These are phyloP conservation scores for Lasiosphaeria miniovina DNA, from an alignment of 495 filamentous ascomycete species.

Conservation along the genomic window DNA sequence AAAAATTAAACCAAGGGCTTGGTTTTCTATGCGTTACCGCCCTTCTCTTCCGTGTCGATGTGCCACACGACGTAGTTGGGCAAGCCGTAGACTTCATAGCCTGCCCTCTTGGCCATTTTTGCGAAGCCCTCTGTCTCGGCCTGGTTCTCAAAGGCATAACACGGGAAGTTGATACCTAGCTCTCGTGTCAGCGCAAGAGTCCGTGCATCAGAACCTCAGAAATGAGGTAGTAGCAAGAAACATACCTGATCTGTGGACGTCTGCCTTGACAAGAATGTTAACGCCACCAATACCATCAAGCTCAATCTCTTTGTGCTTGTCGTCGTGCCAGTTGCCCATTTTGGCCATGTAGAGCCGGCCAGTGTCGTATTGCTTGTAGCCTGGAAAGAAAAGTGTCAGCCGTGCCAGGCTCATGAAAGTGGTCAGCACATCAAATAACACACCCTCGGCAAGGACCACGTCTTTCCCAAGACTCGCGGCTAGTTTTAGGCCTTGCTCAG, in stretches of 20 bases:
- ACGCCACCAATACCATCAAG: conserved; percentile 97
- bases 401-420: background rate
- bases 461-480: conserved; percentile 71
- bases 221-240: conserved; percentile 1
- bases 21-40: conserved; percentile 61
- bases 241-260: conserved; percentile 90
- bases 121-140: conserved; percentile 98
- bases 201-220: background rate
- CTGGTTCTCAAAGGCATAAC: conserved; percentile 97
- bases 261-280: conserved; percentile 94
- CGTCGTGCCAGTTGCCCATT: conserved; percentile 86
- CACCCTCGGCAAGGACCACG: conserved; percentile 81
- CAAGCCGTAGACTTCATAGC: conserved; percentile 86
- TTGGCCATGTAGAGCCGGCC: conserved; percentile 79
- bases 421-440: background rate
- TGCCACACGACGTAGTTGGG: conserved; percentile 99
- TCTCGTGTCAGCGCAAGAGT: conserved; percentile 11
- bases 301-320: conserved; percentile 86
- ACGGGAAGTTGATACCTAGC: conserved; percentile 91
- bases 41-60: conserved; percentile 97
- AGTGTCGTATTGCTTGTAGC: conserved; percentile 90
- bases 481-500: conserved; percentile 73
- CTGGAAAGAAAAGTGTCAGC: conserved; percentile 34
- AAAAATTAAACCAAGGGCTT: background rate
- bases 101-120: conserved; percentile 96